These are phyloP conservation scores for Rhodotorula sp. DNA, from an alignment of 1,284 basidiomycete species.

Conservation along the genomic window DNA sequence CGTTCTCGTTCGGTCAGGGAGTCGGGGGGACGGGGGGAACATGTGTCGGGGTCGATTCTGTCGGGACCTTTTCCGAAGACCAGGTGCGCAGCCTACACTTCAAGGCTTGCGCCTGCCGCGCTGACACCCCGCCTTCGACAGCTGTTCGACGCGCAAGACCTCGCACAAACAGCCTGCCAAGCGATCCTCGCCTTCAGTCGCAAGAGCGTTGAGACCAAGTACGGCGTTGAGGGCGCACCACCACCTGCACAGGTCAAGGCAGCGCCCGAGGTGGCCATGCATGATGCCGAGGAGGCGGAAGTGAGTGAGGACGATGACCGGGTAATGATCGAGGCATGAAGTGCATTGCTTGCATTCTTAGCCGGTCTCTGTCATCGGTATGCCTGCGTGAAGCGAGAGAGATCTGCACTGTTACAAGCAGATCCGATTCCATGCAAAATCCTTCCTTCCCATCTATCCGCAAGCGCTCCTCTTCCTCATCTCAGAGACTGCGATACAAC, in stretches of 20 bases:
- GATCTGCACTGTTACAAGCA: too few species aligned
- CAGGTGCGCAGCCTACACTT: constrained; percentile 44
- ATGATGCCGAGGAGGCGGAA: background rate
- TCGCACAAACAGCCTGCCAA: constrained; percentile 29
- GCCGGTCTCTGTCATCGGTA: too few species aligned
- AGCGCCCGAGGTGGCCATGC: background rate
- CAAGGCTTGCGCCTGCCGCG: too few species aligned
- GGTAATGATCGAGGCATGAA: constrained; percentile 16
- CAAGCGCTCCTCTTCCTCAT: background rate
- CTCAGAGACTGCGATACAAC: constrained; percentile 4
- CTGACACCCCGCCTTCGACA: background rate
- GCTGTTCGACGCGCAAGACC: constrained; percentile 39
- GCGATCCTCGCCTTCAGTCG: constrained; percentile 40
- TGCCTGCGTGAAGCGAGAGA: too few species aligned
- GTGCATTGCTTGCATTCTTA: too few species aligned
- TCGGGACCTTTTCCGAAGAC: constrained; percentile 48
- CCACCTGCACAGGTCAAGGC: background rate
- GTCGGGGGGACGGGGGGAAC: constrained; percentile 47
- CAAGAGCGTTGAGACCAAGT: constrained; percentile 33
- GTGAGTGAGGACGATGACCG: constrained; percentile 3
- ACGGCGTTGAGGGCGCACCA: constrained; percentile 12
- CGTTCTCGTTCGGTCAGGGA: constrained; percentile 50
- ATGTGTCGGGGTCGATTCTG: constrained; percentile 50
- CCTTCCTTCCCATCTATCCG: too few species aligned
- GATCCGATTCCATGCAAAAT: too few species aligned